Evolutionary conservation across 208 protist species (phyloP).

Genomic region (Trypanosomatidae sp.): DNA sequence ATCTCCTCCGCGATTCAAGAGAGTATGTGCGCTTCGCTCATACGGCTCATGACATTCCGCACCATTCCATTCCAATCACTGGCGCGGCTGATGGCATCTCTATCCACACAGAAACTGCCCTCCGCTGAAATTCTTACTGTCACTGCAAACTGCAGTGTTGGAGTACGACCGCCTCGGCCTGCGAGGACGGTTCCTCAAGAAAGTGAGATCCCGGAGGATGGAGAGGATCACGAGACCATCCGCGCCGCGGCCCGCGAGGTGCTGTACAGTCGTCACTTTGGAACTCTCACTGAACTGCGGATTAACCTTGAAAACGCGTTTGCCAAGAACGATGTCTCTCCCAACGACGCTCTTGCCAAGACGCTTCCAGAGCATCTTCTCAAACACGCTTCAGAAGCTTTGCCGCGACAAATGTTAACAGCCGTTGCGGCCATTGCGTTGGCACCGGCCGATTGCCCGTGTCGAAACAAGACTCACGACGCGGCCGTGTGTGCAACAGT

Average conservation of each 20-base stretch:
- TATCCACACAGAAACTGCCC: conserved; percentile 33
- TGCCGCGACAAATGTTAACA: conserved; percentile 33
- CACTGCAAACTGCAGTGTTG: conserved; percentile 49
- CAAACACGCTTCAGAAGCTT: conserved; percentile 27
- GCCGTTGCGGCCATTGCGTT: conserved; percentile 28
- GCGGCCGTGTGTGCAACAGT: conserved; percentile 31
- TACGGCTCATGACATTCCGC: conserved; percentile 29
- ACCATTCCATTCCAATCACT: conserved; percentile 18
- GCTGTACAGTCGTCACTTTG: conserved; percentile 40
- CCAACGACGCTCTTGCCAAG: conserved; percentile 33
- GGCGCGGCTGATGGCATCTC: conserved; percentile 19
- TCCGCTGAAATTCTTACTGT: conserved; percentile 36
- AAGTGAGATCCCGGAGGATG: conserved; percentile 6
- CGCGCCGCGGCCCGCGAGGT: conserved; percentile 19
- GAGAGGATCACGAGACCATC: conserved; percentile 22
- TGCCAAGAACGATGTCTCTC: conserved; percentile 29
- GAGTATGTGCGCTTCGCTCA: conserved; percentile 33
- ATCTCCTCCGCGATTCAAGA: conserved; percentile 39
- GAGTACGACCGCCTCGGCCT: conserved; percentile 52
- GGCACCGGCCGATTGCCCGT: conserved; percentile 26
- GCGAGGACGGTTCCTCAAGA: conserved; percentile 2
- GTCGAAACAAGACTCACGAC: conserved; percentile 51
- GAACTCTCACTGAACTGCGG: conserved; percentile 35
- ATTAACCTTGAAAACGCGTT: conserved; percentile 53
- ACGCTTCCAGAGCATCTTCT: conserved; percentile 48